Evolutionary conservation across 345 rosid species (phyloP), one percentile per base, ranked within the genome.

Genomic region (Populus simonii): DNA sequence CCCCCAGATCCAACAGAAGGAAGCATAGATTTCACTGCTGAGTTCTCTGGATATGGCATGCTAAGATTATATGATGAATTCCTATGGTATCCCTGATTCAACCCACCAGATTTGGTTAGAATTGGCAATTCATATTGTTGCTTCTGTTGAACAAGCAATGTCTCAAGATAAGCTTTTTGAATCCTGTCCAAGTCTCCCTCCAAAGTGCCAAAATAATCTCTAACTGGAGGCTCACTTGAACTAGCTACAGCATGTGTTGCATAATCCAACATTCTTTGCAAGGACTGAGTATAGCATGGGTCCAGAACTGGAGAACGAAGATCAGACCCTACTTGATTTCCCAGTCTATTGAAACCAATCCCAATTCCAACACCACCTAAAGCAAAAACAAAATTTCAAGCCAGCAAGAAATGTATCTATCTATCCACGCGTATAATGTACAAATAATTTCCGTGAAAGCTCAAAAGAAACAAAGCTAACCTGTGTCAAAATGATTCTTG

Each of bases 91-190:
- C 85, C 86, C 45, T 87, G 87, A 78, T 83, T 87, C 73, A 82
- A 74, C 83, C 83, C 85, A 75, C 85, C 83, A 84, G 88, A 79
- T 78, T 90, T 88, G 68, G 84, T 88, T 74, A 87, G 74, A 62
- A 75, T 62, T 57, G 83, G 81, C 38, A 82, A 70, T 36, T 89
- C 91, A 78, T 80, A 79, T 71, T 88, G 97, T 79, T 92, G 97
- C 75, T 87, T 92, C 79, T 86, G 89, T 76, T 88, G 93, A 76
- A 91, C 89, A 77, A 90, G 87, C 87, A 92, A 80, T 79, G 89
- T 81, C 68, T 90, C 92, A 11, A 92, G 86, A 78, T 88, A 91
- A 73, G 88, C 93, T 70, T 84, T 90, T 38, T 70, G 89, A 75
- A 87, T 81, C 49, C 80, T 84, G 73, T 85, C 83, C 72, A 85